Base-by-base conservation (phyloP, 176 grass and related monocot genomes). In the Poa pratensis region DNA sequence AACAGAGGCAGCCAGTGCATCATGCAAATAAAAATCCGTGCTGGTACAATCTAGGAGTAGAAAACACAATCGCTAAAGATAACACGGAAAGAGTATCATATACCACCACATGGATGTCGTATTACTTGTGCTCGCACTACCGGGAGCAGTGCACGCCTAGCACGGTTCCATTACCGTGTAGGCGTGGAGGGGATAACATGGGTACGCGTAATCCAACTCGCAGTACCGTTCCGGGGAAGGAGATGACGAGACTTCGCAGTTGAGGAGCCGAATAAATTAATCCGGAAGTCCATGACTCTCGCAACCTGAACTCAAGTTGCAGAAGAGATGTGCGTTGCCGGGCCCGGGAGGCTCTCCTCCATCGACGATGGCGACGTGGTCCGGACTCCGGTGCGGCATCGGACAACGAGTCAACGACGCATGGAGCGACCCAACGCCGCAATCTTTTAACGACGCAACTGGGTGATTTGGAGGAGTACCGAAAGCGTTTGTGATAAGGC, bases 321-420 rank as follows among this genome's bases (percentile, higher is more conserved):
- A 22, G 5, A 43, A 52, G 73, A 51, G 73, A 51, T 9, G 71
- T n/a, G 28, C 63, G 17, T 68, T 55, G 59, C 39, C 17, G 2
- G 67, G 50, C 48, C 39, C 17, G 2, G 67, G 50, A 27, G 22
- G 76, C 4, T 37, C 35, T 37, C 35, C 34, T 61, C 34, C 58
- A 6, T 22, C 4, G 72, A 11, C 23, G 55, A 65, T 28, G 63
- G 28, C 58, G 63, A 72, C 52, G 80, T 28, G 19, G 73, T 40
- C 80, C 27, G 19, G 76, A 35, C 45, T 65, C 26, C 17, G 9
- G 65, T 20, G 65, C 23, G 14, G 19, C 52, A 11, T 53, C 52
- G 24, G 87, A 89, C 82, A 84, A 76, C 48, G 81, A 84, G 87
- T 84, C 82, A 84, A 76, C 48, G 81, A 84, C 81, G 55, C 68